Percentiles rank a stretch among this genome's conserved stretches.
phyloP scores from a whole-genome alignment of 129 eudicot species.

The Lonicera japonica region DNA sequence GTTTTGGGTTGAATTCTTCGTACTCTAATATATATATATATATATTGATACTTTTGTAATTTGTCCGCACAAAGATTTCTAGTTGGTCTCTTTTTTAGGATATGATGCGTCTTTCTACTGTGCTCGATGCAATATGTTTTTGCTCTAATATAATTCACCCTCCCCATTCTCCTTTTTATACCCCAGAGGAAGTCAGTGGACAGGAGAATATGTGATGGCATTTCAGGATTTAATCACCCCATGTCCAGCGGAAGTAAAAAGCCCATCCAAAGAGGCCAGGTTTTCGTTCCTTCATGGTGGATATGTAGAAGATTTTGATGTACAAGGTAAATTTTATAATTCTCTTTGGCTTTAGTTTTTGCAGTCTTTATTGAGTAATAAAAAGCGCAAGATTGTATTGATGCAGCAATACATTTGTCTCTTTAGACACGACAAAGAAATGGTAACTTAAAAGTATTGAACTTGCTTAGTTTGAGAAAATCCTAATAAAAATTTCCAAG shows the following conservation, averaged over 20 bases:
- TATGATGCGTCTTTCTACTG: too few species aligned
- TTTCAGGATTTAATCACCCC: conserved; percentile 58
- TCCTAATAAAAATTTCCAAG: too few species aligned
- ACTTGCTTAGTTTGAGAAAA: too few species aligned
- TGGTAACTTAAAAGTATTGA: too few species aligned
- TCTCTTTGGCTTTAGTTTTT: conserved; percentile 3
- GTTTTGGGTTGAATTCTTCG: too few species aligned
- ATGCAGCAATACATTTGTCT: too few species aligned
- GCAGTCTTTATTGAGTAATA: background rate
- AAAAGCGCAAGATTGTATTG: too few species aligned
- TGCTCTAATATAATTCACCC: background rate
- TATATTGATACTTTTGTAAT: too few species aligned
- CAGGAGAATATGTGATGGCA: conserved; percentile 68
- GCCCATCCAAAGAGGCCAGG: conserved; percentile 53
- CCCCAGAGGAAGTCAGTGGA: conserved; percentile 87
- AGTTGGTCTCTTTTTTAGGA: too few species aligned
- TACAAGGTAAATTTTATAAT: conserved; percentile 41
- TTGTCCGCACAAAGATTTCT: too few species aligned
- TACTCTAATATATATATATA: too few species aligned
- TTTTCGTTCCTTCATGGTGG: conserved; percentile 84
- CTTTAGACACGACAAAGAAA: too few species aligned
- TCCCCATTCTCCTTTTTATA: conserved; percentile 8
- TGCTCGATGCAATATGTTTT: background rate
- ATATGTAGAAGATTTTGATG: conserved; percentile 70
- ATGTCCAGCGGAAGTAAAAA: conserved; percentile 22